These are phyloP conservation scores for Globisporangium cystogenes DNA, from an alignment of 352 stramenopile genomes.

Conservation along the genomic window DNA sequence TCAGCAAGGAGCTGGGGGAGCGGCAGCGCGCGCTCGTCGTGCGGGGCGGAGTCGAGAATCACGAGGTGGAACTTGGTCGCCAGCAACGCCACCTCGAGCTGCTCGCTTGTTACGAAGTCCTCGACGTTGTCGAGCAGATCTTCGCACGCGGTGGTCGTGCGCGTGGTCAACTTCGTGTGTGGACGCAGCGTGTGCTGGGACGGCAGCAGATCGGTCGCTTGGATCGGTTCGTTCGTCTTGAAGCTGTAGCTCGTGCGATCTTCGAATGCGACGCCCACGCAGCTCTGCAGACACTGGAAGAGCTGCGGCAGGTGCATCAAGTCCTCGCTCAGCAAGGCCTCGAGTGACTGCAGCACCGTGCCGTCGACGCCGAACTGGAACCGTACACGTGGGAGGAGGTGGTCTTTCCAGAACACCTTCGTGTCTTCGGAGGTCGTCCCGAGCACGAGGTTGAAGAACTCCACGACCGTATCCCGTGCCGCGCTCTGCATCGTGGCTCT, in stretches of 20 bases:
- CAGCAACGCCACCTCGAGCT: conserved; percentile 23
- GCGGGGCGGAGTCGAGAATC: conserved; percentile 23
- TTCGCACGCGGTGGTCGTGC: conserved; percentile 22
- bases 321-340: conserved; percentile 30
- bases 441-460: conserved; percentile 61
- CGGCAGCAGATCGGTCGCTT: conserved; percentile 13
- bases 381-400: conserved; percentile 35
- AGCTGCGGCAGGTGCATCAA: conserved; percentile 49
- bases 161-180: conserved; percentile 16
- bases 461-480: conserved; percentile 18
- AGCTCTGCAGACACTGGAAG: conserved; percentile 36
- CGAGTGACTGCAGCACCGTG: conserved; percentile 11
- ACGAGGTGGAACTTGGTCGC: conserved; percentile 36
- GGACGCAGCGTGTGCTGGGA: conserved; percentile 3
- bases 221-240: conserved; percentile 18
- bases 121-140: conserved; percentile 19
- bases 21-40: conserved; percentile 24
- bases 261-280: conserved; percentile 20
- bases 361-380: conserved; percentile 30
- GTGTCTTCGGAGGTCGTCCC: conserved; percentile 20
- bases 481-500: conserved; percentile 18
- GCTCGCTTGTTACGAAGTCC: conserved; percentile 12
- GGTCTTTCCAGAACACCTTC: conserved; percentile 41
- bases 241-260: conserved; percentile 36
- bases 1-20: conserved; percentile 31